Base-by-base conservation (phyloP, 1,284 basidiomycete species). In the Pyrrhoderma lamaoense region DNA sequence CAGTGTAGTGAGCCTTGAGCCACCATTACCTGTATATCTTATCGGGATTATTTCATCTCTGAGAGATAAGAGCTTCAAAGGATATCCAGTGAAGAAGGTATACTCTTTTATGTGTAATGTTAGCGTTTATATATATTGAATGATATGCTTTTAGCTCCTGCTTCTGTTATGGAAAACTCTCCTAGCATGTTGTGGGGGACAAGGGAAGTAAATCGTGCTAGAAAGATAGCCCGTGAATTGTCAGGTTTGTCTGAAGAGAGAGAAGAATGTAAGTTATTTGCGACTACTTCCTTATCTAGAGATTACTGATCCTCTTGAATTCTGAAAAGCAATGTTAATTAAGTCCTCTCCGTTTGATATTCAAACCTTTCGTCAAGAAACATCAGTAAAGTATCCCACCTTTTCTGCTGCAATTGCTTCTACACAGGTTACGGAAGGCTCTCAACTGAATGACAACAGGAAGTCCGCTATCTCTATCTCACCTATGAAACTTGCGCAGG, bases 161-260 rank as follows among this genome's bases (percentile, higher is more conserved):
- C 78, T 99, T n/a, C 79, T 99, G 1, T 72, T 97, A 1, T 99
- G 96, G 96, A 99, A 99, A 68, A 85, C 90, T 0, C 70, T 99
- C 25, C 73, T 99, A 34, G 85, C 90, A 27, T 95, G 91, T 64
- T 85, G 94, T 59, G 96, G 96, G 27, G 96, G 96, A 78, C 94
- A 58, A 80, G 85, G 54, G 95, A 99, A 59, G 77, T 93, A 23
- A 73, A 74, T 7, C 80, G 91, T 45, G 91, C 89, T 48, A 96
- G 95, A 70, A 82, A 77, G 45, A 73, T 97, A 2, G 82, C 90
- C 1, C 79, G 96, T 51, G 91, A 97, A 61, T 74, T 96, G 59
- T 81, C 77, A 21, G 84, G 83, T 1, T 70, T 94, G 21, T 77
- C 81, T 3, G 63, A 74, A 3, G 68, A 78, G 9, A 70, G 70